A percentile compares a stretch with the other conserved stretches of the same genome.
phyloP scores from a whole-genome alignment of 2,329 filamentous ascomycete genomes.

The Diaporthe nobilis region DNA sequence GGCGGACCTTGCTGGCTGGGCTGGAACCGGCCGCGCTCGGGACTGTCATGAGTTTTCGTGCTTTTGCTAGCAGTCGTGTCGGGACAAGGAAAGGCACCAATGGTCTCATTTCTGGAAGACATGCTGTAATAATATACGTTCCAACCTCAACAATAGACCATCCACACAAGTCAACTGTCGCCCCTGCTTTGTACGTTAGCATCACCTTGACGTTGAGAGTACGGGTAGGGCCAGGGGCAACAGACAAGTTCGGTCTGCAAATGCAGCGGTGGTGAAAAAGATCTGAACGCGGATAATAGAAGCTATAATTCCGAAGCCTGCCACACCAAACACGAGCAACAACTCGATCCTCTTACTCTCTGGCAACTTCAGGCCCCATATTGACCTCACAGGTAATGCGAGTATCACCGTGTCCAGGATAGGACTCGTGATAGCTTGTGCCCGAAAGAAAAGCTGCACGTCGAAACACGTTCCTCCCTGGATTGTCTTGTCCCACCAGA shows the following conservation, averaged over 20 bases:
- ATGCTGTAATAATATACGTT: slow-evolving; percentile 12
- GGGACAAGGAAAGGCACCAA: not conserved
- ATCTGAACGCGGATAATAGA: slow-evolving; percentile 15
- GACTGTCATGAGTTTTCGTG: not conserved
- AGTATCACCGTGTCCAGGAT: not conserved
- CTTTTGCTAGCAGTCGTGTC: not conserved
- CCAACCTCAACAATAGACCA: slow-evolving; percentile 18
- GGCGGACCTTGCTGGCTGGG: not conserved
- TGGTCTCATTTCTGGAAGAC: slow-evolving; percentile 19
- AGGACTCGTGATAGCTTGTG: not conserved
- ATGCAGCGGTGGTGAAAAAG: slow-evolving; percentile 4
- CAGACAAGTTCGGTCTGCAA: slow-evolving; percentile 14
- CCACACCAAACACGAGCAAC: slow-evolving; percentile 10
- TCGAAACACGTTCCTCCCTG: not conserved
- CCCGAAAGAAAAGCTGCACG: not conserved
- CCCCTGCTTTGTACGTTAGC: slow-evolving; percentile 3
- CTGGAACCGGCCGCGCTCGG: not conserved
- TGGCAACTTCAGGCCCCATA: not conserved
- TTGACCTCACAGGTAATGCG: slow-evolving; percentile 1
- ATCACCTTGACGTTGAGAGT: no score
- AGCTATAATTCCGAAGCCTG: slow-evolving; percentile 10
- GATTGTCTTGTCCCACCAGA: slow-evolving; percentile 20
- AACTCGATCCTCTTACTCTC: slow-evolving; percentile 15
- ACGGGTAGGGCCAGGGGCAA: not conserved
- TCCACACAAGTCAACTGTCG: not conserved